Conservation (phyloP, 75 land plant species). For the Picea glauca region DNA sequence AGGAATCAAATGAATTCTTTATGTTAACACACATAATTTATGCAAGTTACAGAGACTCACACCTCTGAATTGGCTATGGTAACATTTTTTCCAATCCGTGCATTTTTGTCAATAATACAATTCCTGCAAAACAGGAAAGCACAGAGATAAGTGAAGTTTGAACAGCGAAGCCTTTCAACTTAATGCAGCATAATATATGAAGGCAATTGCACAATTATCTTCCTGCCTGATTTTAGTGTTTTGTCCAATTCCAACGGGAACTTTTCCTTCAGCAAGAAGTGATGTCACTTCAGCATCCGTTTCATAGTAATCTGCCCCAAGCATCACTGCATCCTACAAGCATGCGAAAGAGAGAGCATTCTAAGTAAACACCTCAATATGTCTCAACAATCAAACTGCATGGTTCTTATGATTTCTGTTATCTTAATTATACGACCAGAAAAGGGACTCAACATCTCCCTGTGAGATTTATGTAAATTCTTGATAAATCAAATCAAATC, state of each 20-base stretch:
- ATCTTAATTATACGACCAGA: neutral
- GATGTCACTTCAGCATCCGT: slow-evolving; percentile 33
- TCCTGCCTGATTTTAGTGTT: slow-evolving; percentile 37
- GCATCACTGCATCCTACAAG: slow-evolving; percentile 33
- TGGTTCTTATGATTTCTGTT: neutral
- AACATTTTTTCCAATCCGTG: slow-evolving; percentile 90
- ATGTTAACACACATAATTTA: neutral
- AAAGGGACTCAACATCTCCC: neutral
- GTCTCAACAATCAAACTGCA: neutral
- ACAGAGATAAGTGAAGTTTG: neutral
- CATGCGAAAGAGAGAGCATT: neutral
- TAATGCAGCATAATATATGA: neutral
- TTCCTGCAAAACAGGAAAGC: slow-evolving; percentile 34
- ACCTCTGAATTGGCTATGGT: slow-evolving; percentile 80
- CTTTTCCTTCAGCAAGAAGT: slow-evolving; percentile 33
- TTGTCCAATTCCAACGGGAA: slow-evolving; percentile 36
- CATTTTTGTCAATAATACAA: slow-evolving; percentile 95
- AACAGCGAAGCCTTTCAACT: neutral
- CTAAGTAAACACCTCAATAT: neutral
- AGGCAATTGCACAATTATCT: neutral
- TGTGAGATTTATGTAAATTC: neutral
- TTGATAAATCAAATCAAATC: too few species aligned
- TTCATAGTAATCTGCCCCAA: slow-evolving; percentile 50
- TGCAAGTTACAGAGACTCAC: neutral
- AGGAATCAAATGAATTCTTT: neutral